Conservation (phyloP, 768 basidiomycete genomes). For the Pisolithus microcarpus region DNA sequence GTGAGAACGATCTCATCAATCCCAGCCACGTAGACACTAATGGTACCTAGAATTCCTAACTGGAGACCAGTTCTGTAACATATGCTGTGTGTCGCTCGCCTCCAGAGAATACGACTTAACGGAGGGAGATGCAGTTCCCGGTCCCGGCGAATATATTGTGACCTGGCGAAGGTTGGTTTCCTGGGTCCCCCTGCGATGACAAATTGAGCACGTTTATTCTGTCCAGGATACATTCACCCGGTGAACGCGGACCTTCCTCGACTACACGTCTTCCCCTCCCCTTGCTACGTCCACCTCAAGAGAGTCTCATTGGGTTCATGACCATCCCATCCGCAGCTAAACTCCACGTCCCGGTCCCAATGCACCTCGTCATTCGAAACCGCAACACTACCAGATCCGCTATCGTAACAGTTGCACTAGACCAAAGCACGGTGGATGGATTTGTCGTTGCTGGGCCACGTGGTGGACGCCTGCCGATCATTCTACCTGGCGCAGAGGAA, state of each 20-base stretch:
- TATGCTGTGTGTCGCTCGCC: slow-evolving; percentile 46
- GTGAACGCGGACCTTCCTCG: slow-evolving; percentile 37
- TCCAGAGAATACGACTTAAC: slow-evolving; percentile 32
- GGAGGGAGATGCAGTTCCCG: slow-evolving; percentile 30
- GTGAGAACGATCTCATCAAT: slow-evolving; percentile 22
- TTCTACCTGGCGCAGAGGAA: slow-evolving; percentile 71
- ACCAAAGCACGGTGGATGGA: slow-evolving; percentile 58
- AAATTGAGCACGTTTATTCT: not conserved
- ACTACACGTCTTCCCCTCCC: slow-evolving; percentile 56
- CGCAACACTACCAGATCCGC: slow-evolving; percentile 56
- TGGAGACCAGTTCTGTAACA: slow-evolving; percentile 58
- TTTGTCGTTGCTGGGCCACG: slow-evolving; percentile 80
- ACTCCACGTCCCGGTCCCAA: slow-evolving; percentile 53
- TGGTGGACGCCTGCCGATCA: slow-evolving; percentile 54
- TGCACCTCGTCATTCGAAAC: slow-evolving; percentile 61
- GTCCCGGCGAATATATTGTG: slow-evolving; percentile 55
- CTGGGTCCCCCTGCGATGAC: not conserved
- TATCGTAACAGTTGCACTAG: slow-evolving; percentile 64
- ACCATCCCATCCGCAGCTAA: slow-evolving; percentile 53
- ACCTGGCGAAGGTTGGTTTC: slow-evolving; percentile 55
- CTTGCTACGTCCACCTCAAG: slow-evolving; percentile 48
- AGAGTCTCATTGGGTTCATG: slow-evolving; percentile 61
- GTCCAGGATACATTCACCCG: slow-evolving; percentile 41
- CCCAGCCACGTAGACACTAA: not conserved
- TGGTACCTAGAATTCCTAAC: slow-evolving; percentile 45